A percentile compares a stretch with the other conserved stretches of the same genome.
Conservation (phyloP, 345 rosid species). For the Moricandia arvensis region DNA sequence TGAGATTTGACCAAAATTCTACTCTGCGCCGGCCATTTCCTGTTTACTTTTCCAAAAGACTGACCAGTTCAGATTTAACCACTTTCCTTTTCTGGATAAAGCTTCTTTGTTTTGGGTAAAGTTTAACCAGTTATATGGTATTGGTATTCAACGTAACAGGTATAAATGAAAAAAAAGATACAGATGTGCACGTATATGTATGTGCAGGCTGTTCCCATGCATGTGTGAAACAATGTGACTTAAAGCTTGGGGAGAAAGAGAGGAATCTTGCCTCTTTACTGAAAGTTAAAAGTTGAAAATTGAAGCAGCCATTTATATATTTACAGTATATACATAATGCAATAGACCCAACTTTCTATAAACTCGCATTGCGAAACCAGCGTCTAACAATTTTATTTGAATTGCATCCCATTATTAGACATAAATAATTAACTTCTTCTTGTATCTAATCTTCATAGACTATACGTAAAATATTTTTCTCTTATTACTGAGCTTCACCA, state of each 20-base stretch:
- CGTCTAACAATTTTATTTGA: not conserved
- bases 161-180: not conserved
- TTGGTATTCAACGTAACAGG: not conserved
- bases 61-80: conserved; percentile 19
- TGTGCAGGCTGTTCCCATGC: conserved; percentile 20
- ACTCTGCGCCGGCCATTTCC: conserved; percentile 25
- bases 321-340: conserved; percentile 3
- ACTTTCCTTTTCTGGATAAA: conserved; percentile 28
- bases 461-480: not conserved
- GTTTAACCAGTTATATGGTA: not conserved
- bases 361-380: not conserved
- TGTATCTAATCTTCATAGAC: not conserved
- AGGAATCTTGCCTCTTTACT: conserved; percentile 29
- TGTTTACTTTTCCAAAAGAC: not conserved
- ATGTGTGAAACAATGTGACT: conserved; percentile 29
- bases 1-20: conserved; percentile 17
- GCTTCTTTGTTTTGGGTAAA: not conserved
- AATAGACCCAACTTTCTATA: not conserved
- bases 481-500: not conserved
- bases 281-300: conserved; percentile 12
- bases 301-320: not conserved
- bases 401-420: not conserved
- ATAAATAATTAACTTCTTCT: not conserved
- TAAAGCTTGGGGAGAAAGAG: conserved; percentile 27
- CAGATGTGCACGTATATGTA: conserved; percentile 20